Evolutionary conservation across 2,329 filamentous ascomycete species (phyloP), one percentile per base, ranked within the genome.

Genomic region (Neocatenulostroma microsporum): DNA sequence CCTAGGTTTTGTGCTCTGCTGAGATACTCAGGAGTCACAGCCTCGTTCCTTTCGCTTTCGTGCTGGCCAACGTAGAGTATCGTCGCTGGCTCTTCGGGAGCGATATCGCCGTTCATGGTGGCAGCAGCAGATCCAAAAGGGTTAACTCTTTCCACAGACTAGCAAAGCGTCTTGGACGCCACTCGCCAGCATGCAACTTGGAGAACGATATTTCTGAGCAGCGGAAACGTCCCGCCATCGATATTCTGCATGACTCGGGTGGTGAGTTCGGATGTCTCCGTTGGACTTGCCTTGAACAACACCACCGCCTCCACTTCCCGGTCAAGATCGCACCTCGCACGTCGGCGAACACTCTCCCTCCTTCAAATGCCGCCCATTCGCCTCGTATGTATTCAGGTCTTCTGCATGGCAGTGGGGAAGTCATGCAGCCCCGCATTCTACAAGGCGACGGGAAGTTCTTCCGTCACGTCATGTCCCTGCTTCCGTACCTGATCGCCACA

Each of bases 51-150:
- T 34, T 66, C 67, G 5, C 79, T 78, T 55, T 86, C 80, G 62
- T 88, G 83, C 45, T 86, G 80, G 39, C 82, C 81, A 48, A 87
- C 69, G 52, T 80, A 83, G 55, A 86, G 84, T 9, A 67, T 62
- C 17, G 73, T 68, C 23, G 61, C 46, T 12, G 48, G 39, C 5
- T 65, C 62, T 36, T 59, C 60, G 10, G 37, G 37, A 4, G 29
- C n/a, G n/a, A n/a, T n/a, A n/a, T n/a, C n/a, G 11, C 28, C 28
- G 9, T 13, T 19, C 11, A 15, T 19, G 3, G 28, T 30, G 15
- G 21, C 17, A 18, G 15, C 28, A 5, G 28, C n/a, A n/a, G n/a
- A n/a, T n/a, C n/a, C n/a, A n/a, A n/a, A n/a, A n/a, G n/a, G n/a
- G n/a, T n/a, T n/a, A n/a, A n/a, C n/a, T n/a, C n/a, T n/a, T n/a